Evolutionary conservation across 495 filamentous ascomycete species (phyloP).

Genomic region (Lasiosphaeris hirsuta): DNA sequence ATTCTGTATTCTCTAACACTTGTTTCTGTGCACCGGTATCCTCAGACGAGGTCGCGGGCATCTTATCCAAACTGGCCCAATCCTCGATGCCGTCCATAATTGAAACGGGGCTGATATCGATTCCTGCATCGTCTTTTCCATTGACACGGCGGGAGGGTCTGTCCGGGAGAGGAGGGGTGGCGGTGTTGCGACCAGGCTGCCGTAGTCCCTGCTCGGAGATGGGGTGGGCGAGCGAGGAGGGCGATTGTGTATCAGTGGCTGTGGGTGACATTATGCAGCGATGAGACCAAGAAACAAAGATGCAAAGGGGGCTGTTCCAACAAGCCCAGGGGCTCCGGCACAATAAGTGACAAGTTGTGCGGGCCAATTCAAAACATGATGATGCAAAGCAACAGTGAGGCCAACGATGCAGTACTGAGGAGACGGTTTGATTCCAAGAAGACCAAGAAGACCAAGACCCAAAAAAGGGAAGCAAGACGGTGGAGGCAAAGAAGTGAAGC

Average conservation of each 20-base stretch:
- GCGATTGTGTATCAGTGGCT: constrained; percentile 16
- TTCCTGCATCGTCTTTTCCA: neutral
- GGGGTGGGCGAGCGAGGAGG: constrained; percentile 4
- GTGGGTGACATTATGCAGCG: constrained; percentile 21
- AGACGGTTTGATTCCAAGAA: constrained; percentile 6
- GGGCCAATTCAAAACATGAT: constrained; percentile 23
- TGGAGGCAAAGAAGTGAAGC: constrained; percentile 1
- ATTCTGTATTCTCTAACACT: constrained; percentile 23
- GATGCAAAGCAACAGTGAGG: constrained; percentile 15
- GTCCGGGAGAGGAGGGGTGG: neutral
- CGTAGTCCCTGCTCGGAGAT: neutral
- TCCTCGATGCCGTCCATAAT: constrained; percentile 19
- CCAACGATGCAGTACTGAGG: constrained; percentile 11
- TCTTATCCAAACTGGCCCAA: constrained; percentile 43
- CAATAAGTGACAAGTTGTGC: constrained; percentile 2
- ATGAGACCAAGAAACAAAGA: constrained; percentile 22
- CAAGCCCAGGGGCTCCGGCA: constrained; percentile 12
- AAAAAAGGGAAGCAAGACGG: constrained; percentile 10
- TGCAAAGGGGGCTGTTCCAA: constrained; percentile 17
- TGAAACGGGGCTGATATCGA: neutral
- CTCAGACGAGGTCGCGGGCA: constrained; percentile 35
- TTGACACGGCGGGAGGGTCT: neutral
- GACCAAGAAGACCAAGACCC: constrained; percentile 11
- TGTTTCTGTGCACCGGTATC: constrained; percentile 29
- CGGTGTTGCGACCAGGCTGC: neutral